Percentiles rank a stretch among this genome's conserved stretches.
phyloP scores from a whole-genome alignment of 1,284 basidiomycete species.

The Cryptococcus amylolentus region DNA sequence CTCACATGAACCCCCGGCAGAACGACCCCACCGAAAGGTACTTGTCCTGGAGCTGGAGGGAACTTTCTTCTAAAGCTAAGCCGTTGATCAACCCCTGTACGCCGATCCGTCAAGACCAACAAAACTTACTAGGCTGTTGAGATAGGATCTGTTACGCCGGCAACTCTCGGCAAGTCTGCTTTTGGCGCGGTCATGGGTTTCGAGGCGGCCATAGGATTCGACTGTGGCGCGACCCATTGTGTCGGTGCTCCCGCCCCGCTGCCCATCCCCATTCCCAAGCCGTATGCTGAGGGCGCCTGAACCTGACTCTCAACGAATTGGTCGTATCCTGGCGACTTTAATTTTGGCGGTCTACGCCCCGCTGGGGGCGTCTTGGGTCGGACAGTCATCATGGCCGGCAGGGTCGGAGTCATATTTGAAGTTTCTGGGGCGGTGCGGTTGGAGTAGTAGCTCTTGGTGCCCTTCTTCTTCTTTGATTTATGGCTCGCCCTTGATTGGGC shows the following conservation, averaged over 20 bases:
- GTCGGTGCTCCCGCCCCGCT: too few species aligned
- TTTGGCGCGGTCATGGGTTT: too few species aligned
- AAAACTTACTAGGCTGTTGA: conserved; percentile 6
- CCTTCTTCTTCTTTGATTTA: conserved; percentile 2
- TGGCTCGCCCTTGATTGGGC: conserved; percentile 1
- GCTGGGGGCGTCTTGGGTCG: conserved; percentile 2
- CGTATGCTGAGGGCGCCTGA: too few species aligned
- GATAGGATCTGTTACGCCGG: conserved; percentile 10
- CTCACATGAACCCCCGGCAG: neutral
- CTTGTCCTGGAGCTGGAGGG: conserved; percentile 3
- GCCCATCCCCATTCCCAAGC: too few species aligned
- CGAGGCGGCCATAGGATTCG: too few species aligned
- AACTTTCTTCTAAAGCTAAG: conserved; percentile 8
- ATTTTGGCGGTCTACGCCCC: neutral
- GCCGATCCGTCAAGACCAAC: neutral
- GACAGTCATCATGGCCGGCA: conserved; percentile 5
- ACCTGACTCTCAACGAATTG: too few species aligned
- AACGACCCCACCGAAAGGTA: neutral
- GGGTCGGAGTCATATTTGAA: neutral
- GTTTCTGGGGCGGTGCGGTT: neutral
- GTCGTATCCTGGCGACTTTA: neutral
- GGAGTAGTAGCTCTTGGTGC: conserved; percentile 16
- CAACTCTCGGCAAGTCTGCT: conserved; percentile 3
- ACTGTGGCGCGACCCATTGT: too few species aligned
- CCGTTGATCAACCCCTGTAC: neutral